Conservation (phyloP, 1,139 yeast genomes). For the Yamadazyma pseudoaaseri region DNA sequence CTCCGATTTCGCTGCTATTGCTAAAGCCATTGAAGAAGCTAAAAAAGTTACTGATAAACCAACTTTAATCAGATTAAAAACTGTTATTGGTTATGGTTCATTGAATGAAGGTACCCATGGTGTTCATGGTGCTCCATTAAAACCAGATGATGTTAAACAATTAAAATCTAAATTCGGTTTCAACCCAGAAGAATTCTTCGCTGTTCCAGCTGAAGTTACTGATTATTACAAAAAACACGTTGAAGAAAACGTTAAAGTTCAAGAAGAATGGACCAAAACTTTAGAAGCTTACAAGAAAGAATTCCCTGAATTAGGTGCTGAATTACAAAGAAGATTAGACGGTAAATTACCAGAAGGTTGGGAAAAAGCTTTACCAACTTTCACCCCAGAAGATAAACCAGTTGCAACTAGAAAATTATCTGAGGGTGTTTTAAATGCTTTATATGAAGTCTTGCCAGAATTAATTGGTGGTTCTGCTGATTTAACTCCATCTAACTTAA, state of each 20-base stretch:
- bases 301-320: conserved; percentile 73
- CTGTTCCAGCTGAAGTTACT: conserved; percentile 80
- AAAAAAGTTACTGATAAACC: conserved; percentile 81
- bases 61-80: conserved; percentile 82
- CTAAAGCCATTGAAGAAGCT: conserved; percentile 72
- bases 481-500: conserved; percentile 95
- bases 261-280: conserved; percentile 71
- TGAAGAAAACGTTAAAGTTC: conserved; percentile 56
- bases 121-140: conserved; percentile 97
- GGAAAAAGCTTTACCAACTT: conserved; percentile 76
- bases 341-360: conserved; percentile 85
- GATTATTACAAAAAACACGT: conserved; percentile 63
- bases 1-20: conserved; percentile 70
- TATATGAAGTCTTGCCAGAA: conserved; percentile 76
- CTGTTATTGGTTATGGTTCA: conserved; percentile 96
- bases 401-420: conserved; percentile 95
- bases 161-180: conserved; percentile 84
- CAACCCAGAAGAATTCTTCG: conserved; percentile 80
- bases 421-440: conserved; percentile 70
- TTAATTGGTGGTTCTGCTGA: conserved; percentile 98
- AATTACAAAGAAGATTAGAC: conserved; percentile 75
- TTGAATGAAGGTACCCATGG: conserved; percentile 80
- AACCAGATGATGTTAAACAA: conserved; percentile 89
- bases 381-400: conserved; percentile 75
- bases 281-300: conserved; percentile 62